These are phyloP conservation scores for Beauveria brongniartii DNA, from an alignment of 2,329 filamentous ascomycete genomes.

Conservation along the genomic window DNA sequence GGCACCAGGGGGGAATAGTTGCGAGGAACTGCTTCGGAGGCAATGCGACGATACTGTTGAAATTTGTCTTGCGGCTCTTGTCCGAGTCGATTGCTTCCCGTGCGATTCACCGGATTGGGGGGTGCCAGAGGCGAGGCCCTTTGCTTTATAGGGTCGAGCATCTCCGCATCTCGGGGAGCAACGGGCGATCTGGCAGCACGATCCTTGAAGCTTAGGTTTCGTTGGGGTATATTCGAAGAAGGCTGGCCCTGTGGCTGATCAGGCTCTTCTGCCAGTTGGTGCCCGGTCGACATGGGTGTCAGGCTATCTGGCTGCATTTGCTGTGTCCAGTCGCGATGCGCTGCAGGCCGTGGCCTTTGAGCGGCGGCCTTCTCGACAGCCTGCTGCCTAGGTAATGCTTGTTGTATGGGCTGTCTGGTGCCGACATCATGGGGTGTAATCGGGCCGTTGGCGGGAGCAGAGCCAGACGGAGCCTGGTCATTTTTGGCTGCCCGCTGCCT, in stretches of 20 bases:
- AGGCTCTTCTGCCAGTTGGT: neutral
- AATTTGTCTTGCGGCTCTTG: constrained; percentile 41
- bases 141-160: constrained; percentile 1
- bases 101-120: constrained; percentile 25
- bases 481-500: constrained; percentile 49
- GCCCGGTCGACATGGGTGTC: neutral
- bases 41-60: constrained; percentile 7
- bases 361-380: neutral
- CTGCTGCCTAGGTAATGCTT: neutral
- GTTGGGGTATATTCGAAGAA: constrained; percentile 35
- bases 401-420: neutral
- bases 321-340: constrained; percentile 1
- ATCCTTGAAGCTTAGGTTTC: constrained; percentile 54
- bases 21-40: neutral
- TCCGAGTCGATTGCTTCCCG: constrained; percentile 49
- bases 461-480: constrained; percentile 13
- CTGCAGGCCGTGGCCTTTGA: neutral
- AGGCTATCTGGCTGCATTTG: neutral
- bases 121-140: neutral
- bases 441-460: neutral
- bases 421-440: neutral
- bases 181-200: constrained; percentile 38
- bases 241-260: constrained; percentile 11
- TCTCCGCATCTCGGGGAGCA: neutral
- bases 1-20: neutral